Evolutionary conservation across 768 basidiomycete genomes (phyloP).

Genomic region (Ramaria rubella): DNA sequence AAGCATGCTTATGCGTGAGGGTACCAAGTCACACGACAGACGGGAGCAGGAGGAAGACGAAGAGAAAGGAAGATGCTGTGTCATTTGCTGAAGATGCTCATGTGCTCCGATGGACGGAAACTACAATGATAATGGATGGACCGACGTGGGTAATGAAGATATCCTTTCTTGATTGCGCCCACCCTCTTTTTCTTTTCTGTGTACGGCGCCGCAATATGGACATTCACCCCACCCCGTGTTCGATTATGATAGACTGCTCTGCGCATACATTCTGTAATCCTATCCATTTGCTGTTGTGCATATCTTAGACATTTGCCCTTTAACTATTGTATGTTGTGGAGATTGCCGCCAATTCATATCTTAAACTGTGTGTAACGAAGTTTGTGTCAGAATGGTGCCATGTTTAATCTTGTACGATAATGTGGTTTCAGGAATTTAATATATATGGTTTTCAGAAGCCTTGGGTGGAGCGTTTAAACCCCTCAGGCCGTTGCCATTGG

Average conservation of each 20-base stretch:
- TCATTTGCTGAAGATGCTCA: constrained; percentile 44
- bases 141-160: background rate
- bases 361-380: background rate
- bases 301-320: background rate
- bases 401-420: too few species aligned
- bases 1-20: constrained; percentile 92
- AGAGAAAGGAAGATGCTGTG: constrained; percentile 53
- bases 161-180: background rate
- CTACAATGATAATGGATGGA: background rate
- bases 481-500: background rate
- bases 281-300: background rate
- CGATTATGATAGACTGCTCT: background rate
- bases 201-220: background rate
- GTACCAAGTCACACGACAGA: constrained; percentile 37
- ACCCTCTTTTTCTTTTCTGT: background rate
- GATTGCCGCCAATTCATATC: background rate
- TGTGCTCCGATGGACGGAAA: background rate
- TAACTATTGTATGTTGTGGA: background rate
- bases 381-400: background rate
- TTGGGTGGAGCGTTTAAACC: background rate
- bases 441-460: background rate
- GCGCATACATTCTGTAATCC: background rate
- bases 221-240: background rate
- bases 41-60: constrained; percentile 34
- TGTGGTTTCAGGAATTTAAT: too few species aligned